These are phyloP conservation scores for Ceratobasidium sp. DNA, from an alignment of 1,284 basidiomycete genomes.

Conservation along the genomic window DNA sequence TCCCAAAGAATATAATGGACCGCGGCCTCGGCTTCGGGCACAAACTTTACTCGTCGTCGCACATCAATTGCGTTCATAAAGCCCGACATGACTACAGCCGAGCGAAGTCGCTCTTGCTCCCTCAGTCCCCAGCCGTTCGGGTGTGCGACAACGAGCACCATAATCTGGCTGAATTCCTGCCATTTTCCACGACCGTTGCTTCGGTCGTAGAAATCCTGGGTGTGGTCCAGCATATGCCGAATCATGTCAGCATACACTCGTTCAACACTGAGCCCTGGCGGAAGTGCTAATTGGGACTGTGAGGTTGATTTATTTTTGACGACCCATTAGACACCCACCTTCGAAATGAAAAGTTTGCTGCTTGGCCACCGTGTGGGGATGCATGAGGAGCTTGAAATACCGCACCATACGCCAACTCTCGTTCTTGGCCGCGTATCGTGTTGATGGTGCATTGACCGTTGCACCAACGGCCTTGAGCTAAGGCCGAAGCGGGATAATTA, in stretches of 20 bases:
- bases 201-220: slow-evolving; percentile 4
- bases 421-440: background rate
- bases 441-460: slow-evolving; percentile 1
- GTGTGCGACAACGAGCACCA: slow-evolving; percentile 14
- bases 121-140: slow-evolving; percentile 29
- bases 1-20: slow-evolving; percentile 23
- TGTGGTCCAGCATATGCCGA: slow-evolving; percentile 3
- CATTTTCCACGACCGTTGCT: background rate
- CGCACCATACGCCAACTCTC: slow-evolving; percentile 2
- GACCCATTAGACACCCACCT: background rate
- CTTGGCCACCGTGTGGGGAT: background rate
- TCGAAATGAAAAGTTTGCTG: background rate
- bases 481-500: background rate
- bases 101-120: background rate
- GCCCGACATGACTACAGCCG: background rate
- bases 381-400: slow-evolving; percentile 16
- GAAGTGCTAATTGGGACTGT: background rate
- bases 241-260: slow-evolving; percentile 20
- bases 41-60: background rate
- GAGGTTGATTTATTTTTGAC: background rate
- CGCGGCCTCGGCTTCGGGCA: slow-evolving; percentile 15
- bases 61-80: background rate
- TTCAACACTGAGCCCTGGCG: background rate
- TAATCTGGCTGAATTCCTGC: background rate
- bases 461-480: slow-evolving; percentile 6